Percentiles rank a stretch among this genome's conserved stretches.
Evolutionary conservation across 2,329 filamentous ascomycete species (phyloP).

Genomic region (Aureobasidium sp.): DNA sequence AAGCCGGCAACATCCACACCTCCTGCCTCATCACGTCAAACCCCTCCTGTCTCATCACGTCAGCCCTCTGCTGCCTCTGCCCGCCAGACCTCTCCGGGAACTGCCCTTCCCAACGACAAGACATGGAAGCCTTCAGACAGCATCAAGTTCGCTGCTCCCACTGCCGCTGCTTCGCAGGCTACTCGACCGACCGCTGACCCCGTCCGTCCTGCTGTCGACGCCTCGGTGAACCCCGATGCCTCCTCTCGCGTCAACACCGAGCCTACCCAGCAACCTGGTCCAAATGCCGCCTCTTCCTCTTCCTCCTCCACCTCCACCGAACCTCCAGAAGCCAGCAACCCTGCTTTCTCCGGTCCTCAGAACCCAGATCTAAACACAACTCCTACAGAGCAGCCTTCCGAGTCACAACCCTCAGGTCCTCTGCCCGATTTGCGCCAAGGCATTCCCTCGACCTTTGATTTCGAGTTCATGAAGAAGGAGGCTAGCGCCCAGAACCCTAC

Average conservation of each 20-base stretch:
- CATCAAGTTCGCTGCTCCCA: conserved; percentile 32
- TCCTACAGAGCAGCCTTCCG: conserved; percentile 27
- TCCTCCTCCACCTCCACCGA: conserved; percentile 20
- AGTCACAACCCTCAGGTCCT: conserved; percentile 45
- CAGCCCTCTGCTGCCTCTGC: conserved; percentile 19
- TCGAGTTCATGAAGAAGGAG: conserved; percentile 53
- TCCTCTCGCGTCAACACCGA: conserved; percentile 28
- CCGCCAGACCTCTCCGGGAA: conserved; percentile 30
- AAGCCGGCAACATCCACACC: conserved; percentile 18
- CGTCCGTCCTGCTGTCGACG: conserved; percentile 30
- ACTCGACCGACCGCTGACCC: conserved; percentile 12
- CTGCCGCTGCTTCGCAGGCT: conserved; percentile 21
- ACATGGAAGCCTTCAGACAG: conserved; percentile 36
- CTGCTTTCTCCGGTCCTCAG: conserved; percentile 32
- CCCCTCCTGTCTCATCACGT: not conserved
- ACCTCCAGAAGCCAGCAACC: conserved; percentile 25
- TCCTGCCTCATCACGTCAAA: conserved; percentile 19
- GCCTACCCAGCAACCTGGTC: conserved; percentile 24
- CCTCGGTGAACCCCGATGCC: conserved; percentile 22
- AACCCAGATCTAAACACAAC: conserved; percentile 32
- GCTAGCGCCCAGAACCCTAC: conserved; percentile 20
- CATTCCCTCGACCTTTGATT: conserved; percentile 82
- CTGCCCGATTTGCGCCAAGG: conserved; percentile 90
- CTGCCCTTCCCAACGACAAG: conserved; percentile 29
- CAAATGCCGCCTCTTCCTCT: conserved; percentile 1